Evolutionary conservation across 257 asterid genomes (phyloP), one percentile per base, ranked within the genome.

Genomic region (Verbena officinalis): DNA sequence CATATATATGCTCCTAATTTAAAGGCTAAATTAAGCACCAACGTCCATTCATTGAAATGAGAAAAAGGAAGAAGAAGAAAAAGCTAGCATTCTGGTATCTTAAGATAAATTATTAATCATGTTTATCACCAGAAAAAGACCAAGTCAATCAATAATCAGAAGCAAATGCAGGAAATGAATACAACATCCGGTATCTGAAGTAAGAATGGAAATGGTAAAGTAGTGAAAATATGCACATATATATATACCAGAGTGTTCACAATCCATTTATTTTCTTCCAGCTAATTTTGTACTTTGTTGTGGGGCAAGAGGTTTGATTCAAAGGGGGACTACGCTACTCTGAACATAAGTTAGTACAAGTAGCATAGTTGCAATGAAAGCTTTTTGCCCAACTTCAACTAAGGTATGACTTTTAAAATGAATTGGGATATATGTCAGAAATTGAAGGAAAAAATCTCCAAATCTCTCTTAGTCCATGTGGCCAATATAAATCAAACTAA

Each of bases 381-480:
- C 12, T 14, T 9, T n/a, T 20, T 7, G 64, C 19, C 77, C 77
- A 59, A 68, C 75, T 55, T 68, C 64, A 70, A 64, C 57, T 1
- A 45, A 38, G 51, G 19, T 9, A 53, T 70, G 70, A 70, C 73
- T 59, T 44, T 24, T 38, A 21, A 24, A 42, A 50, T 9, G 46
- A 31, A 22, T 42, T 13, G 57, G 36, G n/a, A 36, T n/a, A n/a
- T n/a, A n/a, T 66, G 55, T 53, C 60, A 24, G 44, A 17, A 5
- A 52, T 14, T 50, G 9, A 21, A 52, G 49, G 55, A 23, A 51
- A 34, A n/a, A n/a, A n/a, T n/a, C 34, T 46, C 48, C 9, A 6
- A 64, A 21, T 22, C 33, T n/a, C n/a, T n/a, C n/a, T 16, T 7
- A 21, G 19, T 58, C 46, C 78, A 69, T 7, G 68, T 73, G 79